A percentile compares a stretch with the other conserved stretches of the same genome.
phyloP scores from a whole-genome alignment of 495 filamentous ascomycete genomes.

The Neurospora hispaniola region DNA sequence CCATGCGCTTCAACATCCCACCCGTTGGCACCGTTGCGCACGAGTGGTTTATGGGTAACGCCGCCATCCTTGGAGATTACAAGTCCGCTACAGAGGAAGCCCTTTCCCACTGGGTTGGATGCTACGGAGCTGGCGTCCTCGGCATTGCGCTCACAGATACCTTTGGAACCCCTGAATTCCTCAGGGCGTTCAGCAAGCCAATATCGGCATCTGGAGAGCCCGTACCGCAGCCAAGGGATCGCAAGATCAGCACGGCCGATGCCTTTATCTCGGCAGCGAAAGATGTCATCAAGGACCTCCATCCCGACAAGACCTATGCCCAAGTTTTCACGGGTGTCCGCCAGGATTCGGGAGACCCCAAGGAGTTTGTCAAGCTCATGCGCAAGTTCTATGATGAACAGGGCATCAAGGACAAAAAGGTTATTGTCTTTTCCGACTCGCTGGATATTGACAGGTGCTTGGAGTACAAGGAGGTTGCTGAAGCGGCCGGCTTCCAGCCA shows the following conservation, averaged over 20 bases:
- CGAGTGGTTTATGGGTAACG: slow-evolving; percentile 99
- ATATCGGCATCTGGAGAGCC: slow-evolving; percentile 22
- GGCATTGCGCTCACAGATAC: slow-evolving; percentile 95
- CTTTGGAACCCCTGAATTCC: slow-evolving; percentile 85
- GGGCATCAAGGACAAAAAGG: slow-evolving; percentile 73
- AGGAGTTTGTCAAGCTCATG: slow-evolving; percentile 70
- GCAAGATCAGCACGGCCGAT: slow-evolving; percentile 23
- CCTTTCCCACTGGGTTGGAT: slow-evolving; percentile 76
- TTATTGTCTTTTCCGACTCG: slow-evolving; percentile 94
- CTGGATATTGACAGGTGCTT: slow-evolving; percentile 84
- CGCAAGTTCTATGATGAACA: slow-evolving; percentile 72
- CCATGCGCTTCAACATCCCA: slow-evolving; percentile 73
- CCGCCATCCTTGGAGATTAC: slow-evolving; percentile 83
- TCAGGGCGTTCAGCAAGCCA: slow-evolving; percentile 68
- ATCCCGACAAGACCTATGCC: slow-evolving; percentile 55
- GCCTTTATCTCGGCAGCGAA: slow-evolving; percentile 19
- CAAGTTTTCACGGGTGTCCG: slow-evolving; percentile 79
- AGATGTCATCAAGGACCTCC: slow-evolving; percentile 6
- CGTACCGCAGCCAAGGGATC: not conserved
- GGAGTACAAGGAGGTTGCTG: slow-evolving; percentile 73
- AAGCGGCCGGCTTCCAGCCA: slow-evolving; percentile 68
- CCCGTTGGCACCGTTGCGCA: slow-evolving; percentile 93
- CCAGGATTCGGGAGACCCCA: slow-evolving; percentile 90
- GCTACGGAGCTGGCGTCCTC: slow-evolving; percentile 84
- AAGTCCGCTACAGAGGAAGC: slow-evolving; percentile 70